Percentiles rank a stretch among this genome's conserved stretches.
These are phyloP conservation scores for Colletotrichum incanum DNA, from an alignment of 2,329 filamentous ascomycete species.

Conservation along the genomic window DNA sequence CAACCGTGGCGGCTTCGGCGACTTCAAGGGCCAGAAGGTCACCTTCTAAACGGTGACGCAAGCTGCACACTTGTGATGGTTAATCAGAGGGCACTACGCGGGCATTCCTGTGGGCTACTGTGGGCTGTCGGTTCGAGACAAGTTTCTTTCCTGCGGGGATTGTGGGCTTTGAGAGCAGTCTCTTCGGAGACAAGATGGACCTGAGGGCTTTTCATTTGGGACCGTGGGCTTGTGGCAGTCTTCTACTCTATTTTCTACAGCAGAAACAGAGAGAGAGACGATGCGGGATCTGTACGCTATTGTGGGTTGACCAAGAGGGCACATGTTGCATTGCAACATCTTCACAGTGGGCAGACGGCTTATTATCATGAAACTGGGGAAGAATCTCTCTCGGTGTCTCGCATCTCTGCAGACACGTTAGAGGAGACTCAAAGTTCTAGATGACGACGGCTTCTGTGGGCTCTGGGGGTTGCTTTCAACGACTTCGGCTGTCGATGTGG, in stretches of 20 bases:
- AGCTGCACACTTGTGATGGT: conserved; percentile 54
- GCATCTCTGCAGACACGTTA: conserved; percentile 43
- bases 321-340: conserved; percentile 46
- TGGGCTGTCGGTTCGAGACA: conserved; percentile 71
- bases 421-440: conserved; percentile 52
- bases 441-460: conserved; percentile 52
- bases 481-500: conserved; percentile 32
- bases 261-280: conserved; percentile 19
- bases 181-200: conserved; percentile 65
- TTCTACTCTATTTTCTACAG: conserved; percentile 23
- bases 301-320: conserved; percentile 50
- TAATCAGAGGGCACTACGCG: conserved; percentile 62
- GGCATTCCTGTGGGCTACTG: conserved; percentile 66
- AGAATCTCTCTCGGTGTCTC: conserved; percentile 49
- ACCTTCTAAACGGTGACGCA: conserved; percentile 68
- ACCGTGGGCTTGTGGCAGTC: conserved; percentile 52
- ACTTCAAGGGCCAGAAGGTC: conserved; percentile 81
- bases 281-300: conserved; percentile 43
- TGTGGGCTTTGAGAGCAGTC: conserved; percentile 70
- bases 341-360: conserved; percentile 46
- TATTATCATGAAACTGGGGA: conserved; percentile 49
- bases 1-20: conserved; percentile 58
- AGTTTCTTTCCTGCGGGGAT: conserved; percentile 53
- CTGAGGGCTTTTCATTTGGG: conserved; percentile 66
- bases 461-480: conserved; percentile 43